A percentile compares a stretch with the other conserved stretches of the same genome.
These are phyloP conservation scores for Peronospora destructor DNA, from an alignment of 352 stramenopile species.

Conservation along the genomic window DNA sequence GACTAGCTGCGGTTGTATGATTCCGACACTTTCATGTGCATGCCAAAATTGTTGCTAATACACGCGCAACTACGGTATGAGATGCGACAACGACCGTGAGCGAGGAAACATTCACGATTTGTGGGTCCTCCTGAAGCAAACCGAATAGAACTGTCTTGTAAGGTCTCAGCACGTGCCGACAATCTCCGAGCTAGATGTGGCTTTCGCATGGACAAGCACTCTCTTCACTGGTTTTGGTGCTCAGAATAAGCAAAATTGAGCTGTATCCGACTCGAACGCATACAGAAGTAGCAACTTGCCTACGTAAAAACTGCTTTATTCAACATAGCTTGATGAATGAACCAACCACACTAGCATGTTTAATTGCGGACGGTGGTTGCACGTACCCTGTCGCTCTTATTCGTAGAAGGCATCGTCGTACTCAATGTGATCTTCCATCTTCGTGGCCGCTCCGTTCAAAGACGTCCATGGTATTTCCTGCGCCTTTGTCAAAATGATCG, in stretches of 20 bases:
- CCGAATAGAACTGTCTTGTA: conserved; percentile 19
- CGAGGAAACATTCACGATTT: conserved; percentile 75
- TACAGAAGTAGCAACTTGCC: conserved; percentile 12
- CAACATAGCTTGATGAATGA: not conserved
- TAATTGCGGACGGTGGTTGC: not conserved
- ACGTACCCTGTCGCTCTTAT: conserved; percentile 22
- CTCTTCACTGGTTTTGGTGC: conserved; percentile 58
- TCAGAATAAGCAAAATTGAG: conserved; percentile 29
- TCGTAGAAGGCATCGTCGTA: conserved; percentile 81
- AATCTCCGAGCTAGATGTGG: conserved; percentile 55
- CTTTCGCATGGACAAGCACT: conserved; percentile 39
- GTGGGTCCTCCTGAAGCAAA: conserved; percentile 41
- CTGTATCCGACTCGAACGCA: not conserved
- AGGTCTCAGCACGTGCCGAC: conserved; percentile 49
- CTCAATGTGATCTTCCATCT: conserved; percentile 78
- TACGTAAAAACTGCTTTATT: conserved; percentile 3
- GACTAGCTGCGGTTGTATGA: conserved; percentile 53
- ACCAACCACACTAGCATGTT: conserved; percentile 1
- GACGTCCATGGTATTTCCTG: conserved; percentile 57
- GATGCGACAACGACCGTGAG: conserved; percentile 53
- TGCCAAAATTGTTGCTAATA: conserved; percentile 62
- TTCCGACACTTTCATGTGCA: conserved; percentile 43
- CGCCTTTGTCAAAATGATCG: conserved; percentile 63
- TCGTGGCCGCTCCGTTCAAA: conserved; percentile 75
- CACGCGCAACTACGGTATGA: conserved; percentile 57